Base-by-base conservation (phyloP, 2,329 filamentous ascomycete genomes). In the Pseudopyrenochaeta lycopersici region DNA sequence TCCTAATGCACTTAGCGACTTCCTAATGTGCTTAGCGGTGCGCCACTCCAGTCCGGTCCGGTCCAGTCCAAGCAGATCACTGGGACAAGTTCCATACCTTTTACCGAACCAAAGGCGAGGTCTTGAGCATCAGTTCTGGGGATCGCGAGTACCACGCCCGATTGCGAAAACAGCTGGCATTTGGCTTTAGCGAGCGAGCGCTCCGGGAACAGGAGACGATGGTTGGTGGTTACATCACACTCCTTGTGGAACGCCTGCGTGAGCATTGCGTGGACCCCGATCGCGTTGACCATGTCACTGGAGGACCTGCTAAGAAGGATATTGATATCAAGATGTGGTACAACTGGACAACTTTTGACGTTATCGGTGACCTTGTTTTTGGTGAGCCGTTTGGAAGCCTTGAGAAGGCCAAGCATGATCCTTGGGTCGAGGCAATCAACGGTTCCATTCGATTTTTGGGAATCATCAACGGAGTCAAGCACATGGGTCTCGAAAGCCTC, bases 171-270 rank as follows among this genome's bases (percentile, higher is more conserved):
- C 48, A 51, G 31, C 74, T 35, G 59, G 74, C 32, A 2, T 61
- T 73, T 42, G 71, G 71, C 6, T 78, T 78, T 62, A 74, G 70
- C 1, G 65, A 75, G 23, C 65, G 67, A 43, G 73, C 73, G 1
- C 50, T 78, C 32, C 64, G 64, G 14, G 59, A 68, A 29, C 75
- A 78, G 51, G 66, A 73, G 52, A 56, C 64, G 2, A 57, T 76
- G 54, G 58, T 81, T 51, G 56, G 70, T 29, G 51, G 52, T 2
- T 77, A 79, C 52, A 68, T 74, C 14, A 68, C 75, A 35, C 51
- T 76, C 6, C 63, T 80, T 7, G 65, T 80, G 17, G 17, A 60
- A 1, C 66, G 67, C 14, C 54, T 81, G 7, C 4, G 9, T 5
- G 23, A 27, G 4, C n/a, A n/a, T n/a, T n/a, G n/a, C n/a, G n/a